A percentile compares a stretch with the other conserved stretches of the same genome.
Conservation (phyloP, 441 rosid species). For the Jatropha multifida region DNA sequence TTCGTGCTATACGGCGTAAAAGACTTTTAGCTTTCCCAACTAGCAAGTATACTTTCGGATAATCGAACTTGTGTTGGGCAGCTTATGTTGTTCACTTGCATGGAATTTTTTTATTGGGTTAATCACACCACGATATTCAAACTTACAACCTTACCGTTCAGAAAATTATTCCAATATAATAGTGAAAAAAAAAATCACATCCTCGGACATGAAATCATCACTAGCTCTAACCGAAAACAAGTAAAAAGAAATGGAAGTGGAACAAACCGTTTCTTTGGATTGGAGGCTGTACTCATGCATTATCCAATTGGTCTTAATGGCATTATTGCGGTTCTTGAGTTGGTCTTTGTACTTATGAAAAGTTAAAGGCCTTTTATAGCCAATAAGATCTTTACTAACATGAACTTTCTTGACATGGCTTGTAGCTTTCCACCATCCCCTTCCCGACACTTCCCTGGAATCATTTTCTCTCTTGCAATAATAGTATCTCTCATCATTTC, state of each 20-base stretch:
- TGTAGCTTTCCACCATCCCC: conserved; percentile 52
- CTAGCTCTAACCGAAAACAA: neutral
- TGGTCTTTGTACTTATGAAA: conserved; percentile 31
- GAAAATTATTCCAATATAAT: neutral
- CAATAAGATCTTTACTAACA: conserved; percentile 15
- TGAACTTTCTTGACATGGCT: conserved; percentile 39
- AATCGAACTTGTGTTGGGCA: too few relatives aligned
- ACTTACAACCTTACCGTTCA: too few relatives aligned
- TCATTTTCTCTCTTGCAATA: conserved; percentile 28
- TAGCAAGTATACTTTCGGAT: too few relatives aligned
- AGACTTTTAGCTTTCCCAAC: too few relatives aligned
- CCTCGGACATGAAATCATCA: neutral
- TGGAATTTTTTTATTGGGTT: too few relatives aligned
- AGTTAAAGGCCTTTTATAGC: conserved; percentile 36
- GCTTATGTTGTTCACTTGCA: too few relatives aligned
- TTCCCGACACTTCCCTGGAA: conserved; percentile 37
- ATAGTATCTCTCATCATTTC: conserved; percentile 31
- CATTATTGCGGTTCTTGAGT: conserved; percentile 23
- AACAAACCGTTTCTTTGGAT: conserved; percentile 28
- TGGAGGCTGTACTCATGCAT: conserved; percentile 39
- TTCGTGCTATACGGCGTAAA: too few relatives aligned
- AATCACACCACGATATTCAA: too few relatives aligned
- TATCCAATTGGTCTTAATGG: conserved; percentile 40
- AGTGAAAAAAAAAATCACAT: too few relatives aligned
- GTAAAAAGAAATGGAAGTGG: neutral